A percentile compares a stretch with the other conserved stretches of the same genome.
These are phyloP conservation scores for Dendrocalamus latiflorus DNA, from an alignment of 202 grass and related monocot species.

Conservation along the genomic window DNA sequence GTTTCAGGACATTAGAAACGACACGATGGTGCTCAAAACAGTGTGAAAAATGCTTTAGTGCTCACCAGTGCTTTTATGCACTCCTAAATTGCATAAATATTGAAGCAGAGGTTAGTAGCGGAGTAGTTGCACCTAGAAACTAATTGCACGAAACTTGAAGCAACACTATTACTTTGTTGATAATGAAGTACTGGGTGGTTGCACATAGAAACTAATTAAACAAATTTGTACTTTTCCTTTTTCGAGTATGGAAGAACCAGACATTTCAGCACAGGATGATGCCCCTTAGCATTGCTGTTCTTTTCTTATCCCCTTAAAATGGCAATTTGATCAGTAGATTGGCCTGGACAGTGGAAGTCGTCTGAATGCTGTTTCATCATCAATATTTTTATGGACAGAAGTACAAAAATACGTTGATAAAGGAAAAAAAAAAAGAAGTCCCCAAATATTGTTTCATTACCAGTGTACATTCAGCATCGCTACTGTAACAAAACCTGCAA, in stretches of 20 bases:
- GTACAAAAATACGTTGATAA: neutral
- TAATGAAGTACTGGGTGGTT: neutral
- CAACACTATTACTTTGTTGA: neutral
- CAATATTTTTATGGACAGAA: neutral
- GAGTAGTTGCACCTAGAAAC: neutral
- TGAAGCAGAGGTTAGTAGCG: neutral
- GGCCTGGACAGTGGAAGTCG: neutral
- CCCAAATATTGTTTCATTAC: neutral
- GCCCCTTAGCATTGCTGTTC: neutral
- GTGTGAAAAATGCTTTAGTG: neutral
- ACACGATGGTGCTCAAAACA: neutral
- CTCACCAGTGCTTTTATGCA: neutral
- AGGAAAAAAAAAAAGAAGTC: neutral
- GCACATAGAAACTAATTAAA: neutral
- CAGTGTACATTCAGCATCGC: neutral
- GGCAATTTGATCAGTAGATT: too few relatives aligned
- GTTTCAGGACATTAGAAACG: neutral
- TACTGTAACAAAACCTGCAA: neutral
- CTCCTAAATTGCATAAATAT: neutral
- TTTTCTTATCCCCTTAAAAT: neutral
- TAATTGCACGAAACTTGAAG: neutral
- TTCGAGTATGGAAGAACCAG: neutral
- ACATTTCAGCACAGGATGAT: neutral
- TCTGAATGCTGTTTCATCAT: neutral
- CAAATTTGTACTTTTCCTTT: neutral